These are phyloP conservation scores for Calocera viscosa DNA, from an alignment of 768 basidiomycete species.

Conservation along the genomic window DNA sequence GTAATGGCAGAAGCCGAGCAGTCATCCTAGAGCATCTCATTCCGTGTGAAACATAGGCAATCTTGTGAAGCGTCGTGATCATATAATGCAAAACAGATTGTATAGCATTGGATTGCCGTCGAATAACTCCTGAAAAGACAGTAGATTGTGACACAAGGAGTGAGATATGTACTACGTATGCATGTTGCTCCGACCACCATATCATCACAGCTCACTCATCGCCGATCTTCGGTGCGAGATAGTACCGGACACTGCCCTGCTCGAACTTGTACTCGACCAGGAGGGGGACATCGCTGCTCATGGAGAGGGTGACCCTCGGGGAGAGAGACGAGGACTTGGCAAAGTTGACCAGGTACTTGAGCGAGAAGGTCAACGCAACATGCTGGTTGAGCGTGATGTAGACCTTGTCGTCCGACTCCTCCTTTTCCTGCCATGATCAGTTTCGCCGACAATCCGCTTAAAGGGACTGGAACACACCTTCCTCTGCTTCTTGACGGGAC, in stretches of 20 bases:
- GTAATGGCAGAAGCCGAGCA: no score
- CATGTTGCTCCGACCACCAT: not conserved
- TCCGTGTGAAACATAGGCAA: no score
- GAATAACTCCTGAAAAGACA: not conserved
- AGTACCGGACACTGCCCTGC: slow-evolving; percentile 82
- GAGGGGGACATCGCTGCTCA: slow-evolving; percentile 86
- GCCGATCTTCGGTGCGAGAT: slow-evolving; percentile 90
- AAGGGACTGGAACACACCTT: slow-evolving; percentile 9
- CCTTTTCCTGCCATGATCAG: slow-evolving; percentile 28
- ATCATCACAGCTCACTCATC: slow-evolving; percentile 43
- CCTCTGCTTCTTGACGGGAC: slow-evolving; percentile 34
- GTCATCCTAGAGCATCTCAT: no score
- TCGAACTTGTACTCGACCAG: slow-evolving; percentile 82
- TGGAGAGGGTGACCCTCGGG: slow-evolving; percentile 62
- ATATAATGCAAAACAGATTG: not conserved
- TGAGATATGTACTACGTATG: not conserved
- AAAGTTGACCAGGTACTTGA: slow-evolving; percentile 96
- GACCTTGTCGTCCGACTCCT: slow-evolving; percentile 43
- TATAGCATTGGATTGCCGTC: not conserved
- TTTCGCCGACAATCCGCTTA: not conserved
- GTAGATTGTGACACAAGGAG: slow-evolving; percentile 1
- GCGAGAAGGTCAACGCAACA: slow-evolving; percentile 84
- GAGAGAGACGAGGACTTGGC: slow-evolving; percentile 73
- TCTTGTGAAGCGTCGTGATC: not conserved
- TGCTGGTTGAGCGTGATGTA: slow-evolving; percentile 78